A percentile compares a stretch with the other conserved stretches of the same genome.
phyloP scores from a whole-genome alignment of 2,329 filamentous ascomycete species.

The Penicillium digitatum region DNA sequence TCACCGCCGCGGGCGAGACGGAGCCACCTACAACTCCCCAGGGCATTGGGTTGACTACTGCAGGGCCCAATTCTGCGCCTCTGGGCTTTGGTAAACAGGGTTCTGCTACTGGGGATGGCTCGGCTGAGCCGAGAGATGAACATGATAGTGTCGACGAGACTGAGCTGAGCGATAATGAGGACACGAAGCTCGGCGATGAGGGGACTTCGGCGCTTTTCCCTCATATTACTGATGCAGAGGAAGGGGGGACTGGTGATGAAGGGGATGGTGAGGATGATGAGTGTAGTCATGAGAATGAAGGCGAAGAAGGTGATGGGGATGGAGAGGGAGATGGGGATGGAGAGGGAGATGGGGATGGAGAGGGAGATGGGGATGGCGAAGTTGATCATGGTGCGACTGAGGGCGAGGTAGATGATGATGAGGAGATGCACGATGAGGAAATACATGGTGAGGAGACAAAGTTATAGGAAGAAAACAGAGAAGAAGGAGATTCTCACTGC shows the following conservation, averaged over 20 bases:
- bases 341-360: constrained; percentile 14
- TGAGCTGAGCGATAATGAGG: constrained; percentile 60
- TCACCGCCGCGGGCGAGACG: constrained; percentile 21
- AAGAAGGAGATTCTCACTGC: background rate
- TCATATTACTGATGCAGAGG: constrained; percentile 23
- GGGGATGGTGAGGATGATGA: constrained; percentile 17
- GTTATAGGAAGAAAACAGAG: constrained; percentile 5
- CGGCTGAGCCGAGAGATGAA: constrained; percentile 25
- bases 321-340: constrained; percentile 13
- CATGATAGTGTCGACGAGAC: constrained; percentile 66
- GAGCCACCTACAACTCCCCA: constrained; percentile 18
- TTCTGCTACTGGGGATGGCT: background rate
- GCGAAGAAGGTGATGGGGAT: constrained; percentile 10
- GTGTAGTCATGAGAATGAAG: constrained; percentile 16
- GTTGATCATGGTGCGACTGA: constrained; percentile 17
- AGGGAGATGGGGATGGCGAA: constrained; percentile 16
- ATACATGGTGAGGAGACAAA: constrained; percentile 17
- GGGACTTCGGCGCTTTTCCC: constrained; percentile 14
- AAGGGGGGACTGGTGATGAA: constrained; percentile 19
- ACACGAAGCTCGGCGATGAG: constrained; percentile 32
- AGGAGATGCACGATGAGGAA: constrained; percentile 19
- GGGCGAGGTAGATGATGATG: constrained; percentile 14
- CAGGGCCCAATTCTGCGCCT: constrained; percentile 49
- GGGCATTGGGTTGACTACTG: constrained; percentile 6
- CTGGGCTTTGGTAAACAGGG: constrained; percentile 9